Conservation (phyloP, 208 protist species). For the Trypanosoma cruzi region DNA sequence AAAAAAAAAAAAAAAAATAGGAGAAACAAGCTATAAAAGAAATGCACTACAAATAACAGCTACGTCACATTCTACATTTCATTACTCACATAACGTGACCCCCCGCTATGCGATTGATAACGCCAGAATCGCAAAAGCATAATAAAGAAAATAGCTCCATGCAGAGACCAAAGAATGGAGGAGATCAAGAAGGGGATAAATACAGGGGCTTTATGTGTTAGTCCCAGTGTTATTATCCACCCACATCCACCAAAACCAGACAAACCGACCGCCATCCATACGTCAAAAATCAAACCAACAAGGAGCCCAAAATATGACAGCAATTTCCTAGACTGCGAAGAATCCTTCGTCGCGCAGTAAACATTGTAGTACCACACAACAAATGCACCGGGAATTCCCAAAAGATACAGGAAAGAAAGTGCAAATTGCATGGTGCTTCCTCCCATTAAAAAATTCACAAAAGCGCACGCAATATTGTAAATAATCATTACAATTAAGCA, state of each 20-base stretch:
- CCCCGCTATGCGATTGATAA: not conserved
- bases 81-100: slow-evolving; percentile 2
- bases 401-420: slow-evolving; percentile 83
- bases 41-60: not conserved
- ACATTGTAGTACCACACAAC: slow-evolving; percentile 87
- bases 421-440: slow-evolving; percentile 67
- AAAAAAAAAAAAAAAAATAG: not conserved
- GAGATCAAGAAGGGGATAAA: slow-evolving; percentile 60
- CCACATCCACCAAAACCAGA: slow-evolving; percentile 72
- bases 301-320: slow-evolving; percentile 67
- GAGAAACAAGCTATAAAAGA: not conserved
- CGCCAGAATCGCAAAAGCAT: slow-evolving; percentile 43
- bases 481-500: slow-evolving; percentile 65
- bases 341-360: slow-evolving; percentile 50
- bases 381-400: slow-evolving; percentile 81
- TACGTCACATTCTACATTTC: too few species aligned
- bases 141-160: slow-evolving; percentile 49
- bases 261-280: slow-evolving; percentile 83
- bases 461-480: slow-evolving; percentile 71
- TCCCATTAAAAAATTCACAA: slow-evolving; percentile 55
- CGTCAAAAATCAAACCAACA: slow-evolving; percentile 63
- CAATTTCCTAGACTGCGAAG: slow-evolving; percentile 45
- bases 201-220: not conserved
- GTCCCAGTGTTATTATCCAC: slow-evolving; percentile 59
- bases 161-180: slow-evolving; percentile 70